Evolutionary conservation across 2,329 filamentous ascomycete species (phyloP), one percentile per base, ranked within the genome.

Genomic region (Beauveria rudraprayagi): DNA sequence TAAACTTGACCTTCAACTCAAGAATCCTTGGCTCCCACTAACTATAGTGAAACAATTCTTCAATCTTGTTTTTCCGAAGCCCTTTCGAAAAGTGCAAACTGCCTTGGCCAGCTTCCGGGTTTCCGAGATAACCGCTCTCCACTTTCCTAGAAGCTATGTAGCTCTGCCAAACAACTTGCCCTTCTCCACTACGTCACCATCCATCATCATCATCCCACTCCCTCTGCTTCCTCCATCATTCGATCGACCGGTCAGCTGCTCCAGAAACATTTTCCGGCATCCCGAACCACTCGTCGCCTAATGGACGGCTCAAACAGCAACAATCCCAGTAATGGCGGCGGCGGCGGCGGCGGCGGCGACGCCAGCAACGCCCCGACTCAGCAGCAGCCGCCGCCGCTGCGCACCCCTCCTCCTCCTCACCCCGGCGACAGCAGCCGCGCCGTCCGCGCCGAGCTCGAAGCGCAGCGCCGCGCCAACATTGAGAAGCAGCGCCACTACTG

Each of bases 401-500:
- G 43, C 26, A 26, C 28, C 26, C 17, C 46, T 14, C 22, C 22
- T 14, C 22, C 22, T 22, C 30, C 34, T 14, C 30, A 43, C 44
- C 50, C 44, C 22, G 52, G 19, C 54, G 60, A 58, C 19, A 65
- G 65, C 58, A 60, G 65, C 46, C 67, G 65, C 54, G 68, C 64
- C 19, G 65, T 68, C 59, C 66, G 67, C 34, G 67, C 65, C 47
- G 70, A 69, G 62, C 70, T 73, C 61, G 67, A 73, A n/a, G 67
- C 73, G 65, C 70, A 70, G 66, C 71, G 68, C 52, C 67, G 70
- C 34, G 64, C 65, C 24, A 68, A 68, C 56, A 63, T 70, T 53
- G 62, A 67, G 43, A 65, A 70, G 60, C 69, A 67, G 52, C 65
- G 70, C 48, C 66, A 70, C 47, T 72, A 70, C 63, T 65, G 70